Percentiles rank a stretch among this genome's conserved stretches.
phyloP scores from a whole-genome alignment of 208 protist genomes.

The Blastocrithidia nonstop region DNA sequence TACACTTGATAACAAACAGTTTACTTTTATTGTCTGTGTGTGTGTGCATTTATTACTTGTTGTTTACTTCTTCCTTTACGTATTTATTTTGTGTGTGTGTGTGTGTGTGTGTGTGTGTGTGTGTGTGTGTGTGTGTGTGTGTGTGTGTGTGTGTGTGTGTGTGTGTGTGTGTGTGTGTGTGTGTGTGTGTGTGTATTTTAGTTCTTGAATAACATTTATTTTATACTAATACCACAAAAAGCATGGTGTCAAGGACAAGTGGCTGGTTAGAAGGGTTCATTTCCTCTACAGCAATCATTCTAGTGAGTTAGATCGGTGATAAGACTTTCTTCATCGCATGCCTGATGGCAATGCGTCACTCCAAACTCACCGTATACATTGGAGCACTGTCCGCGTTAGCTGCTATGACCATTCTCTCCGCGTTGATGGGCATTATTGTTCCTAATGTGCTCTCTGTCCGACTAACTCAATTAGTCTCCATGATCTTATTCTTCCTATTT shows the following conservation, averaged over 20 bases:
- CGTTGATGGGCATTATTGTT: slow-evolving; percentile 67
- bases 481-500: slow-evolving; percentile 83
- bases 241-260: too few species aligned
- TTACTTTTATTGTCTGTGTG: slow-evolving; percentile 1
- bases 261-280: slow-evolving; percentile 66
- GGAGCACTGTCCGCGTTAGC: slow-evolving; percentile 80
- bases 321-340: slow-evolving; percentile 96
- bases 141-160: too few species aligned
- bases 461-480: slow-evolving; percentile 76
- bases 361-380: slow-evolving; percentile 61
- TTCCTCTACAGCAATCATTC: slow-evolving; percentile 79
- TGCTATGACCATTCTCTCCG: slow-evolving; percentile 89
- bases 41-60: not conserved
- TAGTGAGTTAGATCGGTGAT: slow-evolving; percentile 90
- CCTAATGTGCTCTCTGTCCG: slow-evolving; percentile 70
- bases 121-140: too few species aligned
- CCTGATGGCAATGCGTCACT: slow-evolving; percentile 89
- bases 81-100: not conserved
- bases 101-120: not conserved
- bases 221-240: too few species aligned
- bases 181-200: too few species aligned
- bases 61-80: slow-evolving; percentile 3
- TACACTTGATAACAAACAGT: too few species aligned
- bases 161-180: too few species aligned
- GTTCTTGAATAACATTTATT: too few species aligned